Evolutionary conservation across 306 rosid genomes (phyloP).

Genomic region (Quercus variabilis): DNA sequence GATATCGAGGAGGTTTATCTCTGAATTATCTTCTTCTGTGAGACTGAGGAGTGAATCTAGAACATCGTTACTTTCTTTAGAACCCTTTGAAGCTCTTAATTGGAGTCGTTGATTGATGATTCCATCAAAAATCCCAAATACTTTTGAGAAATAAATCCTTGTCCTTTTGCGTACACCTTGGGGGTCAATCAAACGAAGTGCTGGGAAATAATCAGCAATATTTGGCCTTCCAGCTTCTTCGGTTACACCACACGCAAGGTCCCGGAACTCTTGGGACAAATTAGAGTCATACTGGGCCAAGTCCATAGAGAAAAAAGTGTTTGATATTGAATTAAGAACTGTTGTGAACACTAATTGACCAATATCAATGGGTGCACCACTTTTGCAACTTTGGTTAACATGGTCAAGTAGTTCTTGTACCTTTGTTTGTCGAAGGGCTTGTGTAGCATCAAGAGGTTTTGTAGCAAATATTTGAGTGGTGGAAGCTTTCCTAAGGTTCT

Average conservation of each 20-base stretch:
- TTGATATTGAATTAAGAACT: conserved; percentile 26
- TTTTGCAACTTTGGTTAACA: background rate
- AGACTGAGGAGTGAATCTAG: background rate
- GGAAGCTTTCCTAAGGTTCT: background rate
- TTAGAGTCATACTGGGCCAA: conserved; percentile 30
- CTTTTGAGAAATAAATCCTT: background rate
- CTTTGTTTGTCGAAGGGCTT: conserved; percentile 19
- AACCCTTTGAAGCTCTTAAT: background rate
- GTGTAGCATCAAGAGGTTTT: conserved; percentile 27
- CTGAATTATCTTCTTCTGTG: background rate
- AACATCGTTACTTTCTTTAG: conserved; percentile 3
- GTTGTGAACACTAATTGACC: conserved; percentile 11
- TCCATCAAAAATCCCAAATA: background rate
- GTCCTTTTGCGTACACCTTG: background rate
- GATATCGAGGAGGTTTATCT: background rate
- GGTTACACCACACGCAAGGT: background rate
- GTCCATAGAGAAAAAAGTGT: conserved; percentile 39
- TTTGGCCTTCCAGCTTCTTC: conserved; percentile 27
- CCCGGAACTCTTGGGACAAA: conserved; percentile 27
- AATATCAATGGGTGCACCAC: conserved; percentile 23
- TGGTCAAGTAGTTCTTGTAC: conserved; percentile 14
- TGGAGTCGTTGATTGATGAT: background rate
- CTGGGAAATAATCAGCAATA: conserved; percentile 14
- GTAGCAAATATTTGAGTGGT: conserved; percentile 14
- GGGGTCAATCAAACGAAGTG: background rate